Percentiles rank a stretch among this genome's conserved stretches.
Evolutionary conservation across 495 filamentous ascomycete species (phyloP).

Genomic region (Parathielavia hyrcaniae): DNA sequence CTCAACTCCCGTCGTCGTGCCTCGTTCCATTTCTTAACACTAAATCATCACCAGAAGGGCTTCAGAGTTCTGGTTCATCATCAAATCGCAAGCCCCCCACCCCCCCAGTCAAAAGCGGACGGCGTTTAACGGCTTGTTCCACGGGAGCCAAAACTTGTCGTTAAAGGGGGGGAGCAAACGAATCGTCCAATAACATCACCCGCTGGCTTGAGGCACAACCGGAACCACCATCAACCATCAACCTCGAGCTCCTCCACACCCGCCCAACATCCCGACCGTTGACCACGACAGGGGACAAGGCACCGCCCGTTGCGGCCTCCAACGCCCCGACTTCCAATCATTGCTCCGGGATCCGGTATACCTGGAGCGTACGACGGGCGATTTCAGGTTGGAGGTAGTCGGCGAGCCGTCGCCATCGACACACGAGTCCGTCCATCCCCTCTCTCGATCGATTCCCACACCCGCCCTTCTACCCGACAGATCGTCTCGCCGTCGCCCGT

Average conservation of each 20-base stretch:
- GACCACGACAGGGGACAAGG: conserved; percentile 7
- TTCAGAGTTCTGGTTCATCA: too few relatives aligned
- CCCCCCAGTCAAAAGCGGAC: neutral
- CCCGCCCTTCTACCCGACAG: conserved; percentile 10
- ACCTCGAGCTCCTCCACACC: conserved; percentile 4
- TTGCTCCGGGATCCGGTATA: neutral
- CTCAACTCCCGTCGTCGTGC: neutral
- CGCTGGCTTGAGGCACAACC: conserved; percentile 20
- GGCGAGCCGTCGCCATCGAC: conserved; percentile 21
- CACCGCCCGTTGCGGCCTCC: conserved; percentile 13
- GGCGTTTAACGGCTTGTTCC: neutral
- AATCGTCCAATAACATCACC: conserved; percentile 29
- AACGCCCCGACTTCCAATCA: neutral
- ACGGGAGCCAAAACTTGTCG: conserved; percentile 8
- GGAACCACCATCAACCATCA: conserved; percentile 18
- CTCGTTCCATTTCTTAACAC: neutral
- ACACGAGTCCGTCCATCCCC: conserved; percentile 28
- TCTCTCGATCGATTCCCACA: conserved; percentile 27
- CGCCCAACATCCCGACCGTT: conserved; percentile 2
- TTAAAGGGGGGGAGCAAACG: conserved; percentile 14
- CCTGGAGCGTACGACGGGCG: neutral
- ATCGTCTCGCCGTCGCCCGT: conserved; percentile 5
- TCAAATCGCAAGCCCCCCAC: neutral
- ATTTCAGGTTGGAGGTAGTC: conserved; percentile 8
- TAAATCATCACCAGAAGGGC: too few relatives aligned